These are phyloP conservation scores for Phytophthora ohioensis DNA, from an alignment of 352 stramenopile species.

Conservation along the genomic window DNA sequence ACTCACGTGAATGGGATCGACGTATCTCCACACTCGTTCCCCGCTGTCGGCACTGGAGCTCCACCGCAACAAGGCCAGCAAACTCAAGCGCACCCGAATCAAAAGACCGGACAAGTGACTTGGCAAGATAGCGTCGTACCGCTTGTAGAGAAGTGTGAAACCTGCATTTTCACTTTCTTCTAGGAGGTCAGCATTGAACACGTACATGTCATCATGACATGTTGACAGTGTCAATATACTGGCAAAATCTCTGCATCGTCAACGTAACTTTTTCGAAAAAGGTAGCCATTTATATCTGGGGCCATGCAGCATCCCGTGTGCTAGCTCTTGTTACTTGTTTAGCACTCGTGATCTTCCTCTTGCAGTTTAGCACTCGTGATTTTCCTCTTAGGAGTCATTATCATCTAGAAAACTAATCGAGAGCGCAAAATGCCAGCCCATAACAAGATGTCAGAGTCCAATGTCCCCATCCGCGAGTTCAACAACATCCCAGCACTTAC, in stretches of 20 bases:
- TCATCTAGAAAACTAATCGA: not conserved
- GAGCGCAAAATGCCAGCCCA: constrained; percentile 24
- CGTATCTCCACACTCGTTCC: constrained; percentile 77
- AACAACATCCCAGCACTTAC: constrained; percentile 85
- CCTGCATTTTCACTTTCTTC: constrained; percentile 86
- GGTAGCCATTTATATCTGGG: constrained; percentile 22
- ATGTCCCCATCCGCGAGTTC: constrained; percentile 46
- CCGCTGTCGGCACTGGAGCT: constrained; percentile 46
- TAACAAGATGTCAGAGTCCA: constrained; percentile 8
- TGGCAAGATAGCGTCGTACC: constrained; percentile 83
- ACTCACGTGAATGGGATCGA: constrained; percentile 85
- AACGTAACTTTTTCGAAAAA: constrained; percentile 17
- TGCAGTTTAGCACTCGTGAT: not conserved
- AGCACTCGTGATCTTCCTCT: constrained; percentile 21
- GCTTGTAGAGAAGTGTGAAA: constrained; percentile 78
- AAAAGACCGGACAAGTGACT: constrained; percentile 51
- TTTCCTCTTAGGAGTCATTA: too few relatives aligned
- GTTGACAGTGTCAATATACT: too few relatives aligned
- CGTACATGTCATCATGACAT: not conserved
- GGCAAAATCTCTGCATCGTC: constrained; percentile 6
- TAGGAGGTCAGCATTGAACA: constrained; percentile 25
- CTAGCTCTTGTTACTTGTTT: not conserved
- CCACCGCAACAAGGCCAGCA: constrained; percentile 27
- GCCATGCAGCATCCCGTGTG: constrained; percentile 15
- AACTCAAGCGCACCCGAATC: constrained; percentile 20